A percentile compares a stretch with the other conserved stretches of the same genome.
phyloP scores from a whole-genome alignment of 495 filamentous ascomycete species.

The Paragyromitra xinjiangensis region DNA sequence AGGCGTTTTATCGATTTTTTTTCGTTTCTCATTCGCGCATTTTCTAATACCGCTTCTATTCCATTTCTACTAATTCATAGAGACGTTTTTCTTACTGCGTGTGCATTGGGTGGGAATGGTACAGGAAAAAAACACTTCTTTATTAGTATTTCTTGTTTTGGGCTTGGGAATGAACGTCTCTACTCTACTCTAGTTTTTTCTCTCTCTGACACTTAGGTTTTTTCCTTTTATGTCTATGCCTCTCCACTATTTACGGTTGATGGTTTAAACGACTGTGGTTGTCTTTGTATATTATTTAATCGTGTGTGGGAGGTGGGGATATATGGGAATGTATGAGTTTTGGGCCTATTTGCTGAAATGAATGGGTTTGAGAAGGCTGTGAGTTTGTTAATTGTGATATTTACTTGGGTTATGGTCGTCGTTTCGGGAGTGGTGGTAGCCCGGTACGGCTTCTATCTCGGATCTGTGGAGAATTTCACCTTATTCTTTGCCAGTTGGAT shows the following conservation, averaged over 20 bases:
- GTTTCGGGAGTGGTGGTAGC: too few relatives aligned
- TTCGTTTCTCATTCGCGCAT: background rate
- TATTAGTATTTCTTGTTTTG: background rate
- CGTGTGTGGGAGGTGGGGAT: background rate
- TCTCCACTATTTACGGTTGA: constrained; percentile 22
- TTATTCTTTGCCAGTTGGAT: too few relatives aligned
- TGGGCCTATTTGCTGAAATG: background rate
- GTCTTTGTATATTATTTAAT: constrained; percentile 33
- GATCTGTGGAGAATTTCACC: too few relatives aligned
- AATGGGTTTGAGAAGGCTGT: background rate
- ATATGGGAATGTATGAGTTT: background rate
- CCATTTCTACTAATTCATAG: constrained; percentile 6
- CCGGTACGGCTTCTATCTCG: too few relatives aligned
- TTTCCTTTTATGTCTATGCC: background rate
- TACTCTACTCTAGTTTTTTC: constrained; percentile 1
- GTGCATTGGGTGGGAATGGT: constrained; percentile 1
- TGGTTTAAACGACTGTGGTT: background rate
- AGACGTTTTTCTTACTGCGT: constrained; percentile 4
- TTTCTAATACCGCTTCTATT: background rate
- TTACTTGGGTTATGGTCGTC: background rate
- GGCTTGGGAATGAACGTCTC: background rate
- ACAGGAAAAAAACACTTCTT: background rate
- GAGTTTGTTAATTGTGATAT: background rate
- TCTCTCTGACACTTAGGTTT: background rate
- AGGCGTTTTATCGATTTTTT: constrained; percentile 26